Evolutionary conservation across 2,329 filamentous ascomycete species (phyloP), one percentile per base, ranked within the genome.

Genomic region (Fusarium clavum): DNA sequence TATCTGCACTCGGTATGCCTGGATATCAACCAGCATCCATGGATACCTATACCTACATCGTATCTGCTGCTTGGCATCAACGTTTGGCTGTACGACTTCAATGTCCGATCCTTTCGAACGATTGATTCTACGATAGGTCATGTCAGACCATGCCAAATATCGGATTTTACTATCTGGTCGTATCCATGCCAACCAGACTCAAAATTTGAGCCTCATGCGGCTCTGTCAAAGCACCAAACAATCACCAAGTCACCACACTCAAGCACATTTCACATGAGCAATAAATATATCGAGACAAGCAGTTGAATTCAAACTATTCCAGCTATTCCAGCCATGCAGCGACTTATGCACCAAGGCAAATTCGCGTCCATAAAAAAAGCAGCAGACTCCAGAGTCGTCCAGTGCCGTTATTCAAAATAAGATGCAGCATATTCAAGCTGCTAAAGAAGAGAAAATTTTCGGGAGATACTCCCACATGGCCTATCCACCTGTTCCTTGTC

Each of bases 381-480:
- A 67, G 66, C 48, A 63, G 69, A 73, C 48, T 45, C 13, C 6
- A 45, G 34, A 38, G 34, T 24, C 29, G 45, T 69, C 65, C 41
- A 45, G 61, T 48, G 45, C 72, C 73, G 54, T 70, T 75, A 74
- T 73, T 47, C 68, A 68, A 48, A 72, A 47, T 32, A 22, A 38
- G 25, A 38, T 43, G 43, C 51, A 68, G 62, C 69, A 44, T 52
- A 43, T 52, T 25, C 25, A 59, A 58, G 61, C 64, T 48, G 51
- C 49, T 22, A n/a, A 57, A 40, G 40, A 54, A 54, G 30, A 41
- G 66, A 72, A 73, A 67, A 32, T 41, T 14, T 13, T 20, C 14
- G 30, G 44, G 38, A 46, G 29, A 25, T 41, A 61, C 54, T 27
- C 64, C 34, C 11, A 44, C 60, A 64, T 71, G 64, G 43, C 53